Base-by-base conservation (phyloP, 257 asterid species). In the Orobanche coerulescens region DNA sequence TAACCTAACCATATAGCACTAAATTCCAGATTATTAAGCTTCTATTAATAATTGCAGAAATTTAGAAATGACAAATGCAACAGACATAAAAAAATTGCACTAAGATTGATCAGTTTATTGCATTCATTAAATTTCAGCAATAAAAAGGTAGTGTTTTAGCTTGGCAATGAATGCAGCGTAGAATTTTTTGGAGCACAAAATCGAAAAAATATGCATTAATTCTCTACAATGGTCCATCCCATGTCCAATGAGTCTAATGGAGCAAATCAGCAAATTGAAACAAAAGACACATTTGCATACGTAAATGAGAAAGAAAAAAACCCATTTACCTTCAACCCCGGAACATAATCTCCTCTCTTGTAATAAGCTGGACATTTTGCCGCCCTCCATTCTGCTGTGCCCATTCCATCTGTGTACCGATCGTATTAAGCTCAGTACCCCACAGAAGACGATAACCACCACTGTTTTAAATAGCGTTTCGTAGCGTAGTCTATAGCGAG, bases 351-450 rank as follows among this genome's bases (percentile, higher is more conserved):
- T 61, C 98, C 98, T 81, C 98, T 86, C 84, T 92, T 92, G 82
- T 88, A 92, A 73, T 92, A 88, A 46, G 98, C 66, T 2, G 98
- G 95, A 71, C 94, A 88, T 78, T 92, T 92, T 6, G 98, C 97
- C 28, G 98, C 94, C 77, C 97, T 88, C 98, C 98, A 92, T 67
- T 86, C 97, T 65, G 98, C 98, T 16, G 97, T 92, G 24, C 98
- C 98, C 98, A 92, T 92, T 60, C 98, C 98, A 78, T 92, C 98
- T 92, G 82, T 69, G 39, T 33, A 55, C 69, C 65, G 62, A 62
- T 43, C 30, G 66, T 46, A 36, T 61, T 30, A 18, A 48, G 55
- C 53, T 40, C 64, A 56, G 57, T 30, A 46, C 12, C 33, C 44
- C 28, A 61, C 24, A 24, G 28, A n/a, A n/a, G n/a, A n/a, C n/a